Evolutionary conservation across 352 stramenopile species (phyloP), one percentile per base, ranked within the genome.

Genomic region (Globisporangium radiosum): DNA sequence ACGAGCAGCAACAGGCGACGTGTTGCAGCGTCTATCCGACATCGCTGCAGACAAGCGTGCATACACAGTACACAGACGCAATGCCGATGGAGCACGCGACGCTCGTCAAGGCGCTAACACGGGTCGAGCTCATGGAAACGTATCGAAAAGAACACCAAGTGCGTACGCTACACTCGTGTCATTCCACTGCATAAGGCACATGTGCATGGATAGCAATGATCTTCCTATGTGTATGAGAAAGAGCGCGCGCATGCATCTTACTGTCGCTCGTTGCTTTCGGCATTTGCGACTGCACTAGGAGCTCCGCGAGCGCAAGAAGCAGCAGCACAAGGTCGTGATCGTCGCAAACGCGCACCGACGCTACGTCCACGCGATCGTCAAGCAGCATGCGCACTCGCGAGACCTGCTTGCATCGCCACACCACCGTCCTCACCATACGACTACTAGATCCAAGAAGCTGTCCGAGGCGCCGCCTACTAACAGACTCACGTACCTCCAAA

Each of bases 311-410:
- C 65, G 48, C 7, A 74, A 70, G 56, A 86, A 77, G 63, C 66
- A 61, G 45, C 70, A 71, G 39, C 73, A 86, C 57, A 89, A 87
- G 56, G 65, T 75, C 51, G 71, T 89, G 42, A 83, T 89, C 65
- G 59, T 89, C 15, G 70, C 82, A 49, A 73, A 78, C 38, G 57
- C 72, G 13, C 75, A 66, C 40, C 75, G 69, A 54, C 73, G 64
- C 7, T 66, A 71, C 37, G 71, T 76, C 9, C 73, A 75, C 17
- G 47, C 85, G 8, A 52, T 76, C 47, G 58, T 84, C 14, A 77
- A 79, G 56, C 63, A 81, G 25, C 57, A 70, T 0, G 37, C 57
- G 11, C 40, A 14, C 5, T 42, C 52, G 3, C 49, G 44, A 36
- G 53, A 57, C 14, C 17, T 64, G 36, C 10, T 44, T 0, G 33